Evolutionary conservation across 768 basidiomycete species (phyloP).

Genomic region (Leccinellum rugosiceps): DNA sequence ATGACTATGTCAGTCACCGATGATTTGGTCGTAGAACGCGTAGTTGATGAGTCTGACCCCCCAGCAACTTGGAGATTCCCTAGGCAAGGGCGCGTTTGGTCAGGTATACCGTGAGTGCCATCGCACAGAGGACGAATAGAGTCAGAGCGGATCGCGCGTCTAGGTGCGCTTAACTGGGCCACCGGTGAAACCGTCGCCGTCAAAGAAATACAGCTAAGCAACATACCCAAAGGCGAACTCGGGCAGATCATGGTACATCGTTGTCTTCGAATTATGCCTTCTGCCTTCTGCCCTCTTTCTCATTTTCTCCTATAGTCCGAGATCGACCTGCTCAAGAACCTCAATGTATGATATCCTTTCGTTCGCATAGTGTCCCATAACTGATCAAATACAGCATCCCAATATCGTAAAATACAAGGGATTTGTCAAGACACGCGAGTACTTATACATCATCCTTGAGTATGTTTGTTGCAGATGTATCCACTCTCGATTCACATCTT

Average conservation of each 20-base stretch:
- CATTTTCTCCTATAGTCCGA: constrained; percentile 61
- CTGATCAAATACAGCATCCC: constrained; percentile 58
- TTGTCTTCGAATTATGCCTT: background rate
- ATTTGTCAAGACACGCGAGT: constrained; percentile 92
- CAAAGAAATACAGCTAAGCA: constrained; percentile 94
- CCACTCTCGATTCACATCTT: constrained; percentile 6
- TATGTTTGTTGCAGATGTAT: constrained; percentile 35
- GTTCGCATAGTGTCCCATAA: background rate
- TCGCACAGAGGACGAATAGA: constrained; percentile 41
- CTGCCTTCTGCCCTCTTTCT: constrained; percentile 1
- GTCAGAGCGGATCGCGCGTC: constrained; percentile 58
- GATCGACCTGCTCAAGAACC: constrained; percentile 95
- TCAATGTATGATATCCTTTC: constrained; percentile 61
- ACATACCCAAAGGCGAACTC: constrained; percentile 90
- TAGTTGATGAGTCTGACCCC: constrained; percentile 7
- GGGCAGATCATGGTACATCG: constrained; percentile 89
- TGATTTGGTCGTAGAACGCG: background rate
- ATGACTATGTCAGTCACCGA: constrained; percentile 56
- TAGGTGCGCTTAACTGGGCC: constrained; percentile 89
- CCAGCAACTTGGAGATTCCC: constrained; percentile 92
- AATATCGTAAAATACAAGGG: constrained; percentile 99
- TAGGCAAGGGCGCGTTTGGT: constrained; percentile 97
- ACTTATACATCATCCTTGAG: constrained; percentile 96
- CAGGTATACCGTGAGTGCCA: constrained; percentile 85
- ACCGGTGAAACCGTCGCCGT: constrained; percentile 98